Base-by-base conservation (phyloP, 192 early-diverging fungal genomes). In the Entomortierella beljakovae region DNA sequence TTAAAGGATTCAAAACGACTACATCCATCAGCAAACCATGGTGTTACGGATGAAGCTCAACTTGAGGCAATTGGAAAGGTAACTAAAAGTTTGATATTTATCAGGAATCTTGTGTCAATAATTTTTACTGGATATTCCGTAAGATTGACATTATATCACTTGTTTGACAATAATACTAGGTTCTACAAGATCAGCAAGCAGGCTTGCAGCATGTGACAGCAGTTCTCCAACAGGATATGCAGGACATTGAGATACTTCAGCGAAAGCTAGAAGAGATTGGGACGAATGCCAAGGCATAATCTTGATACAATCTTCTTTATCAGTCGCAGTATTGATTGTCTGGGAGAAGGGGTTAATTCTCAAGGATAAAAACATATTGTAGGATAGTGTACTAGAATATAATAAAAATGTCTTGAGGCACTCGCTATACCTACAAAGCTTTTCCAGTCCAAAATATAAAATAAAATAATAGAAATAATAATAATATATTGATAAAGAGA, bases 121-220 rank as follows among this genome's bases (percentile, higher is more conserved):
- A 31, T 15, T n/a, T 56, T 54, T 37, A 2, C 1, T 18, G n/a
- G 26, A 13, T 22, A 59, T 33, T 40, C 31, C 29, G 31, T 26
- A 15, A 20, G 42, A 49, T 16, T 38, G 23, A 46, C 43, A 40
- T 9, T 13, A 40, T 9, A 9, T 40, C 13, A 40, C 6, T 42
- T 58, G 2, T n/a, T 64, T 60, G 23, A 61, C 42, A 43, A 48
- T 26, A 18, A 15, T 61, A n/a, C n/a, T n/a, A 79, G 75, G 68
- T 86, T 15, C 71, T 89, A 29, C 63, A 77, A 63, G 86, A 90
- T 37, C 87, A 90, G 54, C 90, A 91, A 61, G 84, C 85, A 9
- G 94, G 94, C 9, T 83, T 95, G 63, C 80, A 84, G 56, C 88
- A 87, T 6, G 66, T 95, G 66, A 94, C 89, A 20, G 73, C 84